A percentile compares a stretch with the other conserved stretches of the same genome.
These are phyloP conservation scores for Diospyros lotus DNA, from an alignment of 148 eudicot genomes.

Conservation along the genomic window DNA sequence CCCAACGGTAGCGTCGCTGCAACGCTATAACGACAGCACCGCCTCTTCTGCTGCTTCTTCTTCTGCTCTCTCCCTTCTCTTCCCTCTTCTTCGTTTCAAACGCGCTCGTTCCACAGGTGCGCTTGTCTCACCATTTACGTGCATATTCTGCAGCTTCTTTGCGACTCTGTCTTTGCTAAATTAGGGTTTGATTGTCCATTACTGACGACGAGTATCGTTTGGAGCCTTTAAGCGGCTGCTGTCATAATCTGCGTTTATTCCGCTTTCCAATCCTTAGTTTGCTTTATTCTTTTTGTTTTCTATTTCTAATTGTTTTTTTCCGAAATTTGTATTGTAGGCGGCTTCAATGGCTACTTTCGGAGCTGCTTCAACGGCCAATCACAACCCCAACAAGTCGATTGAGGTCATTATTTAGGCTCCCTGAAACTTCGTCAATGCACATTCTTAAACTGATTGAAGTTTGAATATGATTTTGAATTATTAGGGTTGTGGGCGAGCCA, in stretches of 20 bases:
- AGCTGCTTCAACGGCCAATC: conserved; percentile 13
- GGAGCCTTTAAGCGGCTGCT: no score
- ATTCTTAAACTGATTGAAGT: background rate
- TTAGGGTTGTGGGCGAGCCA: no score
- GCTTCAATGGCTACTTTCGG: conserved; percentile 30
- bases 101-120: background rate
- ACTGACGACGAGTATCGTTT: no score
- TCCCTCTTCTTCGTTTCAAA: conserved; percentile 1
- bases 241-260: no score
- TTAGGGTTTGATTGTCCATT: background rate
- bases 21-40: no score
- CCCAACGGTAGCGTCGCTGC: no score
- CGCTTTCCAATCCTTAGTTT: background rate
- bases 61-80: background rate
- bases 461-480: background rate
- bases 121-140: no score
- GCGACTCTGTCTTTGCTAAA: background rate
- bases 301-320: background rate
- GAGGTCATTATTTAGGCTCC: conserved; percentile 20
- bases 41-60: no score
- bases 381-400: conserved; percentile 30
- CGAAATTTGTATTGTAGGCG: background rate
- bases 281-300: no score
- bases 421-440: background rate
- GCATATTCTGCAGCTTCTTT: no score